Evolutionary conservation across 768 basidiomycete species (phyloP).

Genomic region (Tylopilus rubrobrunneus): DNA sequence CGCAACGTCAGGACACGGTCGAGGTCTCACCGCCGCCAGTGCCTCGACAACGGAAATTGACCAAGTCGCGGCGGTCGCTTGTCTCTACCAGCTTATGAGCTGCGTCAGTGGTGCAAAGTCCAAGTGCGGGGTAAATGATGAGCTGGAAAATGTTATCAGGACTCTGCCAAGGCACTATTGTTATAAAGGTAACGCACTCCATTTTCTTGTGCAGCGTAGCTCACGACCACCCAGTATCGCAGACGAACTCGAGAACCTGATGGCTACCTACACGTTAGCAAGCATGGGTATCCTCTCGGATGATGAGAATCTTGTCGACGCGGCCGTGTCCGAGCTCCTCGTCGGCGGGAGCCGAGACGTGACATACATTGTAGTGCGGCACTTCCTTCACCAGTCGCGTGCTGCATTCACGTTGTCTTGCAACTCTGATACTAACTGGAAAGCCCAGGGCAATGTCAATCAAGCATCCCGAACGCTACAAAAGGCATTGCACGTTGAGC

Average conservation of each 20-base stretch:
- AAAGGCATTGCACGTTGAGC: conserved; percentile 54
- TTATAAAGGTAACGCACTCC: no score
- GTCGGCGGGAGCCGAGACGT: conserved; percentile 63
- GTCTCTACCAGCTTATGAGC: conserved; percentile 72
- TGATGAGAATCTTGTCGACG: conserved; percentile 79
- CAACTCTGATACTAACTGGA: neutral
- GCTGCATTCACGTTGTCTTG: neutral
- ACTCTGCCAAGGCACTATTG: no score
- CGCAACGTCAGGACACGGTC: conserved; percentile 23
- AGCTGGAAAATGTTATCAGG: conserved; percentile 41
- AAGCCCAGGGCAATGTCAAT: conserved; percentile 41
- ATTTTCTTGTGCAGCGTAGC: neutral
- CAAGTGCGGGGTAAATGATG: conserved; percentile 77
- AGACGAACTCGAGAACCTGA: conserved; percentile 70
- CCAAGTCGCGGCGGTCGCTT: conserved; percentile 42
- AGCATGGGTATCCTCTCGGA: conserved; percentile 85
- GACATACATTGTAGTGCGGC: conserved; percentile 65
- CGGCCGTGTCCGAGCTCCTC: conserved; percentile 80
- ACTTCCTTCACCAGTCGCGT: conserved; percentile 71
- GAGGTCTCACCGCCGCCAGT: conserved; percentile 17
- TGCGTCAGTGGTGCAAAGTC: conserved; percentile 61
- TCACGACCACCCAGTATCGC: conserved; percentile 54
- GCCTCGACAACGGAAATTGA: conserved; percentile 20
- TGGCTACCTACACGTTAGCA: conserved; percentile 78
- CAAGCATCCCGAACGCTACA: conserved; percentile 54